These are phyloP conservation scores for Tetrapyrgos nigripes DNA, from an alignment of 1,284 basidiomycete species.

Conservation along the genomic window DNA sequence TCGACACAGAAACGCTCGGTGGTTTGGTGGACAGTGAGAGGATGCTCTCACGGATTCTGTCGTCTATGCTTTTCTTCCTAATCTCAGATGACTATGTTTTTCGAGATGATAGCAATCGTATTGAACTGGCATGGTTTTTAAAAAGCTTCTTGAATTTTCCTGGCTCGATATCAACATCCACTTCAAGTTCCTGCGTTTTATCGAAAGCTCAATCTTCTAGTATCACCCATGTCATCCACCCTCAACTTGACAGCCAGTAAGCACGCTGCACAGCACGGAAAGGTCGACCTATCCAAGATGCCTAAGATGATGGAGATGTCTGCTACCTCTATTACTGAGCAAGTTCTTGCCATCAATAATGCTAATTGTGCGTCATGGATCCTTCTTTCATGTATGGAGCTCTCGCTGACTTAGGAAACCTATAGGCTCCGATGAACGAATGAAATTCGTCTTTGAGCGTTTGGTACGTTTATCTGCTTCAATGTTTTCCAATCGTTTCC, in stretches of 20 bases:
- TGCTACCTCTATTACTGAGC: conserved; percentile 44
- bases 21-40: no score
- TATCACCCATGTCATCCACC: no score
- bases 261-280: conserved; percentile 37
- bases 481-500: neutral
- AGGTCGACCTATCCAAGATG: conserved; percentile 46
- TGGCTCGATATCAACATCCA: no score
- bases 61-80: no score
- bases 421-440: conserved; percentile 45
- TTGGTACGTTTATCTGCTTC: conserved; percentile 32
- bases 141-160: no score
- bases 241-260: conserved; percentile 29
- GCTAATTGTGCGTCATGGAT: conserved; percentile 38
- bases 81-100: no score
- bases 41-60: no score
- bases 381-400: neutral
- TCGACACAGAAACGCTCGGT: no score
- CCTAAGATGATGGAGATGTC: conserved; percentile 46
- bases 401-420: neutral
- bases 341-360: conserved; percentile 46
- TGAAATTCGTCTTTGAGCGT: conserved; percentile 46
- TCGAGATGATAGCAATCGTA: no score
- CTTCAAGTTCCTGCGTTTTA: no score
- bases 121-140: no score
- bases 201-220: no score